Conservation (phyloP, 192 early-diverging fungal genomes). For the Backusella liffmaniae region DNA sequence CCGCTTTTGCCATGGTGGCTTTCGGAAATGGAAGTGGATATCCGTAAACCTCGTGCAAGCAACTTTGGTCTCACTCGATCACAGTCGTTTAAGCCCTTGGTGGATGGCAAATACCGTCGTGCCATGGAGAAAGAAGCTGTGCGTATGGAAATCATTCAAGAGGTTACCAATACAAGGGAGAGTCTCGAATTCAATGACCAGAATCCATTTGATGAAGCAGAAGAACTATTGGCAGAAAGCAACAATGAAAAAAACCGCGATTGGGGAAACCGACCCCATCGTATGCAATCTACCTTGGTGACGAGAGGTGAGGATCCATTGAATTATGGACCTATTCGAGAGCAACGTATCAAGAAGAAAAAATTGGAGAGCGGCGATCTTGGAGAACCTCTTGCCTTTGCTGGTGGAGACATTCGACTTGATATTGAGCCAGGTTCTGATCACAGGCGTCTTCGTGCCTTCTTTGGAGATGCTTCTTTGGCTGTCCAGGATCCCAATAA, state of each 20-base stretch:
- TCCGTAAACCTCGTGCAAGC: constrained; percentile 42
- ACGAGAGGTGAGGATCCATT: constrained; percentile 6
- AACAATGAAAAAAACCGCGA: neutral
- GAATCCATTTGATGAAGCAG: constrained; percentile 1
- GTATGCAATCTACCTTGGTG: constrained; percentile 5
- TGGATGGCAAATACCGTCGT: constrained; percentile 32
- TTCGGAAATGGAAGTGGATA: constrained; percentile 53
- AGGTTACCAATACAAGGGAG: constrained; percentile 16
- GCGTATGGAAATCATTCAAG: constrained; percentile 42
- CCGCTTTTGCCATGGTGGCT: constrained; percentile 52
- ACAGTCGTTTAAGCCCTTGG: constrained; percentile 35
- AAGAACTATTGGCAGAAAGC: neutral
- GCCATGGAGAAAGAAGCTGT: constrained; percentile 27
- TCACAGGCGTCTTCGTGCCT: neutral
- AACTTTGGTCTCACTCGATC: constrained; percentile 36
- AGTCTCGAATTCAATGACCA: neutral
- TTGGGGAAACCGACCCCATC: constrained; percentile 15
- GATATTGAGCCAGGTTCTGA: neutral
- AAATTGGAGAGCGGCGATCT: constrained; percentile 7
- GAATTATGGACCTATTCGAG: constrained; percentile 6
- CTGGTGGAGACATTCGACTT: constrained; percentile 1
- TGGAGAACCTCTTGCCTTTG: constrained; percentile 10
- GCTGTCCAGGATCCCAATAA: constrained; percentile 7
- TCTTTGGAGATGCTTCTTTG: neutral
- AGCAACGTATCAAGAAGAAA: neutral